Percentiles rank a stretch among this genome's conserved stretches.
phyloP scores from a whole-genome alignment of 1,284 basidiomycete species.

The Sporisorium reilianum region DNA sequence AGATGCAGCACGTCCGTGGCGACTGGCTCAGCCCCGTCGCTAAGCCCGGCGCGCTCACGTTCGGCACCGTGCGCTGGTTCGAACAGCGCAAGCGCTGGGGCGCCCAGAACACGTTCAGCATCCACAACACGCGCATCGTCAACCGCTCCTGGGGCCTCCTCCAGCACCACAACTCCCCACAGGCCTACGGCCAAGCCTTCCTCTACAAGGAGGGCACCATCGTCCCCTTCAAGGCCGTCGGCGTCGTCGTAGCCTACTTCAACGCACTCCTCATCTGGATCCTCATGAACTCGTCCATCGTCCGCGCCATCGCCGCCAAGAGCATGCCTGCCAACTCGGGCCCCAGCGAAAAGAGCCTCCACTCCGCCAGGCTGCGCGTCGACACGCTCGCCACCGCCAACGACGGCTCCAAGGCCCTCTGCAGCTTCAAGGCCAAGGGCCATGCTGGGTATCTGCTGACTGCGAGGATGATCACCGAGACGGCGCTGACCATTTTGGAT shows the following conservation, averaged over 20 bases:
- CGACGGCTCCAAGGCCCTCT: constrained; percentile 73
- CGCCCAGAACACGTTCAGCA: constrained; percentile 76
- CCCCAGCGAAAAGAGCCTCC: constrained; percentile 19
- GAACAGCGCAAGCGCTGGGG: constrained; percentile 73
- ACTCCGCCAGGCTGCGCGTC: constrained; percentile 17
- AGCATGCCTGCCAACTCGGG: constrained; percentile 35
- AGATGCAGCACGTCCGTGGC: constrained; percentile 24
- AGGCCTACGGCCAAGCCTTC: constrained; percentile 73
- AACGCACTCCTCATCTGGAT: constrained; percentile 68
- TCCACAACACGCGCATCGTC: constrained; percentile 77
- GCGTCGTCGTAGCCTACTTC: constrained; percentile 71
- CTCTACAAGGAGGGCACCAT: constrained; percentile 80
- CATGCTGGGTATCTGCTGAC: constrained; percentile 83
- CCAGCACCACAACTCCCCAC: constrained; percentile 69
- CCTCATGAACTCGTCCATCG: constrained; percentile 29
- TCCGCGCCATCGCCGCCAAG: constrained; percentile 10
- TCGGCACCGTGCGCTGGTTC: constrained; percentile 73
- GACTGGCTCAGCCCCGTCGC: constrained; percentile 40
- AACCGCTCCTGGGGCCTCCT: constrained; percentile 83
- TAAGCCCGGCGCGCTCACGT: constrained; percentile 66
- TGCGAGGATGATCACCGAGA: constrained; percentile 79
- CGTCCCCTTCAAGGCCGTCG: constrained; percentile 71
- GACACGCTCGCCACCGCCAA: constrained; percentile 71
- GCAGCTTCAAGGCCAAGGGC: constrained; percentile 77
- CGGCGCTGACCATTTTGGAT: constrained; percentile 78